Evolutionary conservation across 331 rosid genomes (phyloP), one percentile per base, ranked within the genome.

Genomic region (Quercus tomentella): DNA sequence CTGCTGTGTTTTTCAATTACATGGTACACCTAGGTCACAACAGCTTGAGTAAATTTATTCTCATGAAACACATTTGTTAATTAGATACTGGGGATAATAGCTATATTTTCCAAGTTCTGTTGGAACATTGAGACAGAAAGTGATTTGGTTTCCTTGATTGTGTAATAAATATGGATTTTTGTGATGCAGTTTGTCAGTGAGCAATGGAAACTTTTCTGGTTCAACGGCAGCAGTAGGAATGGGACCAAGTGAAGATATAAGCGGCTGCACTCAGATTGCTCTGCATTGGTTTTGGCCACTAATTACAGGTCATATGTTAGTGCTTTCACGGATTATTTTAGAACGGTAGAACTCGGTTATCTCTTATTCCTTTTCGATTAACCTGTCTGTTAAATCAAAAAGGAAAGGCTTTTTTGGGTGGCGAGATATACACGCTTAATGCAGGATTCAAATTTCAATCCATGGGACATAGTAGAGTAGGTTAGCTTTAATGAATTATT

Each of bases 201-300:
- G 84, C 70, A 94, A 76, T 65, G 91, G 90, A 41, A 49, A 5
- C 54, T 41, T 41, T 41, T 41, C 88, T 17, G 90, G 90, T 76
- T 79, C 90, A 21, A 52, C 90, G 1, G 18, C 91, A 8, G 57
- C 89, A 26, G 72, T 65, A 70, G 98, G 96, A 58, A 22, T 85
- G 54, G 88, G 86, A 31, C 86, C 97, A 1, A 86, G 86, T 49
- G 84, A 83, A 71, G 82, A 89, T 74, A 28, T 88, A 11, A 92
- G 83, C 30, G 86, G 91, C 21, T 78, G 88, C 89, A 65, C 28
- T 51, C 78, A 16, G 31, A 41, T 57, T 70, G 73, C 71, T 11
- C 77, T 57, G 81, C 72, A 30, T 49, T 79, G 93, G 92, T 76
- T 87, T 70, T 92, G 91, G 93, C 79, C 86, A 41, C 18, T 82